A percentile compares a stretch with the other conserved stretches of the same genome.
These are phyloP conservation scores for Begonia peltatifolia DNA, from an alignment of 306 rosid species.

Conservation along the genomic window DNA sequence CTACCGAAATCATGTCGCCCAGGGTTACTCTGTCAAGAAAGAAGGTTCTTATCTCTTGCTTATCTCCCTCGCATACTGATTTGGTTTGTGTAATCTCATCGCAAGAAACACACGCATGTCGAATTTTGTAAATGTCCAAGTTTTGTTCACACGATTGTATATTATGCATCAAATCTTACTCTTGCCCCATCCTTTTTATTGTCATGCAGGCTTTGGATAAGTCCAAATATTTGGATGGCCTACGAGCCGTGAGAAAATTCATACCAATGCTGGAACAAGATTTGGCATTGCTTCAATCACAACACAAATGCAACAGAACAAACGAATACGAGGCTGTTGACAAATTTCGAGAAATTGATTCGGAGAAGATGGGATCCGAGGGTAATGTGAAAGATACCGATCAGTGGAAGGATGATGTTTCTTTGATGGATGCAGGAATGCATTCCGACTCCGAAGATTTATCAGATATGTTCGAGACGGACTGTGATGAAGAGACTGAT, in stretches of 20 bases:
- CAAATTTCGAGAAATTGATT: constrained; percentile 24
- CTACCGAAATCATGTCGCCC: constrained; percentile 97
- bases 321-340: constrained; percentile 17
- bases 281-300: constrained; percentile 66
- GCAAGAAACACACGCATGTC: background rate
- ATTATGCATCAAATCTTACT: background rate
- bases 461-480: constrained; percentile 67
- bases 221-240: constrained; percentile 79
- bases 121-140: background rate
- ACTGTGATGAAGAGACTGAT: constrained; percentile 37
- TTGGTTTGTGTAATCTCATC: too few relatives aligned
- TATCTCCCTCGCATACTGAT: background rate
- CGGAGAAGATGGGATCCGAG: constrained; percentile 13
- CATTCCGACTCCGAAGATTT: constrained; percentile 47
- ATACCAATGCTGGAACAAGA: constrained; percentile 76
- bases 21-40: constrained; percentile 76
- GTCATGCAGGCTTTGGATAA: constrained; percentile 76
- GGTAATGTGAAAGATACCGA: constrained; percentile 19
- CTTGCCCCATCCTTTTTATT: constrained; percentile 6
- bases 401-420: constrained; percentile 27
- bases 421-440: constrained; percentile 26
- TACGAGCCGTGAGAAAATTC: constrained; percentile 66
- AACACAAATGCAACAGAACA: constrained; percentile 25
- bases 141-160: constrained; percentile 1
- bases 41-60: constrained; percentile 35